Base-by-base conservation (phyloP, 2,329 filamentous ascomycete genomes). In the Bipolaris bicolor region DNA sequence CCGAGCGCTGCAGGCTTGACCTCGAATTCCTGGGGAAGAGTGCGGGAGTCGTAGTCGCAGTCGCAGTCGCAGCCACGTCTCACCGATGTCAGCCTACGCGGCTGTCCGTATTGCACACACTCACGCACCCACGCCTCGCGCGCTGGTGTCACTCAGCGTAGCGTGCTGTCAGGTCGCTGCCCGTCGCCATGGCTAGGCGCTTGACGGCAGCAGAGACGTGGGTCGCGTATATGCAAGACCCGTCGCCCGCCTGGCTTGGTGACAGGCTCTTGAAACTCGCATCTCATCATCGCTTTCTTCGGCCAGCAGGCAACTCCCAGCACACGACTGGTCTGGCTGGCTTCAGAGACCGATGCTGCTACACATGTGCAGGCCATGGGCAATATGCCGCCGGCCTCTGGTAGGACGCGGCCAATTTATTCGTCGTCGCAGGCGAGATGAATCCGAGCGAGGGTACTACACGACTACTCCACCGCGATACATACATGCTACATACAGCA, bases 111-210 rank as follows among this genome's bases (percentile, higher is more conserved):
- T 33, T 36, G 51, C 18, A 40, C 20, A 36, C 29, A 41, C 20
- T 2, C 20, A 20, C 20, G 3, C 18, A 13, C 36, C 9, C 20
- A 26, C 1, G 41, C 15, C 39, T n/a, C 39, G 39, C 24, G 20
- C 15, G 39, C 39, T 41, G 39, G 39, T 20, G 39, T 41, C 20
- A 52, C 46, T 46, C 51, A 39, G 59, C 49, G 57, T 57, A 65
- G 58, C 58, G 65, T 56, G 62, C 60, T 62, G 57, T 61, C 49
- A 52, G n/a, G 52, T 54, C 46, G 49, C 64, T 65, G 66, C 57
- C 62, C 62, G 60, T 64, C 55, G 24, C 52, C 61, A 48, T 62
- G 57, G 66, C 64, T 65, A 56, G 67, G 63, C 64, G 65, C 66
- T 64, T 62, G 62, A 53, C 47, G 61, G 46, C 51, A 55, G 57